A percentile compares a stretch with the other conserved stretches of the same genome.
These are phyloP conservation scores for Candida vaughaniae DNA, from an alignment of 805 yeast genomes.

Conservation along the genomic window DNA sequence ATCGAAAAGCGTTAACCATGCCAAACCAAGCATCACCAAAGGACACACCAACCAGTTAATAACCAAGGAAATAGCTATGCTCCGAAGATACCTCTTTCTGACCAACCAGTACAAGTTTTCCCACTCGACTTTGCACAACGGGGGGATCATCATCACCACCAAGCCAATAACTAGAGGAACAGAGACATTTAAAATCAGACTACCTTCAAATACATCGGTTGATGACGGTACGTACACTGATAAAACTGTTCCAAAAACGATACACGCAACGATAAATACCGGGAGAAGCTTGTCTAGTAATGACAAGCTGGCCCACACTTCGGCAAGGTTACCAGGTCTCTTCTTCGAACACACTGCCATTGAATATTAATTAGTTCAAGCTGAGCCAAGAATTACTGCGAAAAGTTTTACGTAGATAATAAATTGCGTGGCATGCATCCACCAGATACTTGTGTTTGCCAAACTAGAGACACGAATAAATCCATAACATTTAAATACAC, in stretches of 20 bases:
- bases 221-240: constrained; percentile 42
- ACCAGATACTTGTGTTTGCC: too few species aligned
- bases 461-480: too few species aligned
- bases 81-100: constrained; percentile 13
- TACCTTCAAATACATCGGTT: constrained; percentile 34
- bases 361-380: too few species aligned
- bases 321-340: background rate
- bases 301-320: constrained; percentile 16
- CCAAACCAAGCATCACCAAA: constrained; percentile 53
- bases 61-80: constrained; percentile 38
- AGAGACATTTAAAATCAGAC: constrained; percentile 37
- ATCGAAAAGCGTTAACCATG: constrained; percentile 52
- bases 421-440: too few species aligned
- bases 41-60: constrained; percentile 60
- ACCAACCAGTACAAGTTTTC: constrained; percentile 32
- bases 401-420: too few species aligned
- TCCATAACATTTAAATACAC: too few species aligned
- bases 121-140: constrained; percentile 54
- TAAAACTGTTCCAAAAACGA: constrained; percentile 37
- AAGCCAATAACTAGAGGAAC: constrained; percentile 51
- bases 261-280: constrained; percentile 32
- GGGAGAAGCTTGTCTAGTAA: constrained; percentile 38
- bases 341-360: background rate
- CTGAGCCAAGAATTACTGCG: too few species aligned
- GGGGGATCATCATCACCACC: constrained; percentile 58